phyloP scores from a whole-genome alignment of 345 rosid species.

The Sonneratia alba region DNA sequence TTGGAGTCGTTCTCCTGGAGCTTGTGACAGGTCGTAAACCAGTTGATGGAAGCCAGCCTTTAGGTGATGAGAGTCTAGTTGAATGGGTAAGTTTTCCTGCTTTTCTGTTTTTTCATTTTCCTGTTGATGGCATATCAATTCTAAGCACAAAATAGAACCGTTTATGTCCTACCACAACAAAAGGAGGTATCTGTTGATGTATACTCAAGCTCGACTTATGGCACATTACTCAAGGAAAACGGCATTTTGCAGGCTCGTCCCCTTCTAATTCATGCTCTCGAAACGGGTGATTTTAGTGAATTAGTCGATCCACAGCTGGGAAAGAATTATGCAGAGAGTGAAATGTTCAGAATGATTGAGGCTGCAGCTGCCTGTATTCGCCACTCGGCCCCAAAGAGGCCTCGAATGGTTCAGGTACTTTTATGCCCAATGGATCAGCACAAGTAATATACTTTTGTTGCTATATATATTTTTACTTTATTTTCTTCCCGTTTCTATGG shows the following conservation, averaged over 20 bases:
- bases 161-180: neutral
- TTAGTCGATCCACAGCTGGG: conserved; percentile 65
- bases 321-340: conserved; percentile 60
- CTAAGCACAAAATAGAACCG: neutral
- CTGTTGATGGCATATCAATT: neutral
- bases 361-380: conserved; percentile 95
- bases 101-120: neutral
- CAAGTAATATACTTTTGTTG: neutral
- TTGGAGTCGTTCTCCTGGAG: too few species aligned
- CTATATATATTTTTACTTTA: neutral
- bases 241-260: conserved; percentile 62
- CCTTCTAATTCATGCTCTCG: conserved; percentile 50
- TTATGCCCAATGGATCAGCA: neutral
- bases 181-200: neutral
- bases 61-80: conserved; percentile 54
- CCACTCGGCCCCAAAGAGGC: conserved; percentile 78
- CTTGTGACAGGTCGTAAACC: too few species aligned
- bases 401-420: conserved; percentile 81
- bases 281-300: conserved; percentile 55
- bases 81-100: conserved; percentile 67
- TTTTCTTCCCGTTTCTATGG: neutral
- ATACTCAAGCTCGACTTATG: neutral
- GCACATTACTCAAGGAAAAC: neutral
- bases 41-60: too few species aligned
- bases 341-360: conserved; percentile 75